Evolutionary conservation across 768 basidiomycete genomes (phyloP), one percentile per base, ranked within the genome.

Genomic region (Leccinum boreale): DNA sequence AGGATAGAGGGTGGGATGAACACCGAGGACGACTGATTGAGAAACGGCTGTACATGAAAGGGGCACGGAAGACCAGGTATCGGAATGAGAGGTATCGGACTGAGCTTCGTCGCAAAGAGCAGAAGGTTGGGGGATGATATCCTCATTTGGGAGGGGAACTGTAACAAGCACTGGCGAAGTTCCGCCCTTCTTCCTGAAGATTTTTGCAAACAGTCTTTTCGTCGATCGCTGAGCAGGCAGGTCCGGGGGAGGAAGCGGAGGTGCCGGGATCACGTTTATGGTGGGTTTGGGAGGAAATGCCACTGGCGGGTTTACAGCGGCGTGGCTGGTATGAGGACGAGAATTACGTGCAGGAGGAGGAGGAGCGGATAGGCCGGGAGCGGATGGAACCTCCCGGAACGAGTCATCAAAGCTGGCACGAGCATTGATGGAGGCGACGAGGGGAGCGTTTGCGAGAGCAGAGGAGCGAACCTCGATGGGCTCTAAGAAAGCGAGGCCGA

Each of bases 401-500:
- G 59, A 39, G 42, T 53, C 63, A 26, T 73, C 68, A 23, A 74
- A 47, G 58, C 76, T 72, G 35, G 72, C 62, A 49, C 74, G 69
- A 39, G 67, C 55, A 52, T 65, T 68, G 58, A 36, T 55, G 44
- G 56, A 61, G 42, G 50, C 36, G 17, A 57, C 60, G 54, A 52
- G 53, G 11, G 28, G 49, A 45, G 56, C 56, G 26, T 33, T 62
- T 29, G 63, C 61, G 53, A 60, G 52, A 21, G 48, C 29, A 52
- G 60, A 57, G 53, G 53, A 66, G 83, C 83, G 87, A 52, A 93
- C 83, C 67, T 94, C 92, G 8, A 90, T 79, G 3, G 89, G 89
- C 66, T 94, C 92, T 2, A 94, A 73, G n/a, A 87, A 65, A 4
- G 85, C 90, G 5, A 95, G 78, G 35, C 86, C 87, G 15, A 92